Evolutionary conservation across 371 early-diverging fungal species (phyloP), one percentile per base, ranked within the genome.

Genomic region (Mortierella polycephala): DNA sequence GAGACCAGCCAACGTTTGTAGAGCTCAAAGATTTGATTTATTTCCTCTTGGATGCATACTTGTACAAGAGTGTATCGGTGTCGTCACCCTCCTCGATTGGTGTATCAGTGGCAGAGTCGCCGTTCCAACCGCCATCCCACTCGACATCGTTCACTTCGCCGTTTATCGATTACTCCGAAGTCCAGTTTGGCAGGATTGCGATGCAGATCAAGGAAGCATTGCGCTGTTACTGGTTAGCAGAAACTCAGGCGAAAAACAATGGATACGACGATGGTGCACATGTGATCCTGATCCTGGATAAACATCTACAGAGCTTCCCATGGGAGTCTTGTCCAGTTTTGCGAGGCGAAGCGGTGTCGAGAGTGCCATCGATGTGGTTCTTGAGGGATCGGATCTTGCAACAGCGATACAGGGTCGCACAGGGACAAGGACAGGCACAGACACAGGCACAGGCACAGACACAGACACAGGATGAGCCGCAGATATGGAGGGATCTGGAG

Each of bases 241-340:
- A 88, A 84, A 74, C 74, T 73, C 62, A 67, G 50, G 57, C 74
- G 44, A 47, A 83, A 58, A 53, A 75, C 74, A 66, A 80, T 64
- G 64, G 85, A 57, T 71, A 66, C 69, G 62, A 68, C 62, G 50
- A 67, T 12, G 76, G 67, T 0, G 64, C 62, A 18, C 96, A 96
- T 75, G 72, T 92, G 10, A 89, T 98, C 42, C 74, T 98, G 50
- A 89, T 96, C 6, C 83, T 93, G 45, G 97, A 96, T 75, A 94
- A 93, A 65, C 82, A 93, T 66, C 75, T 91, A 0, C 95, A 96
- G 64, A 83, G 81, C 61, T 80, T 96, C 6, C 98, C 98, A 0
- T 91, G 96, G 89, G 98, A 98, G 77, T 91, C 89, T 47, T 69
- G 95, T 57, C 94, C 95, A 0, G 80, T 83, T 39, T 65, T 98